Evolutionary conservation across 805 yeast species (phyloP).

Genomic region (Limtongia smithiae): DNA sequence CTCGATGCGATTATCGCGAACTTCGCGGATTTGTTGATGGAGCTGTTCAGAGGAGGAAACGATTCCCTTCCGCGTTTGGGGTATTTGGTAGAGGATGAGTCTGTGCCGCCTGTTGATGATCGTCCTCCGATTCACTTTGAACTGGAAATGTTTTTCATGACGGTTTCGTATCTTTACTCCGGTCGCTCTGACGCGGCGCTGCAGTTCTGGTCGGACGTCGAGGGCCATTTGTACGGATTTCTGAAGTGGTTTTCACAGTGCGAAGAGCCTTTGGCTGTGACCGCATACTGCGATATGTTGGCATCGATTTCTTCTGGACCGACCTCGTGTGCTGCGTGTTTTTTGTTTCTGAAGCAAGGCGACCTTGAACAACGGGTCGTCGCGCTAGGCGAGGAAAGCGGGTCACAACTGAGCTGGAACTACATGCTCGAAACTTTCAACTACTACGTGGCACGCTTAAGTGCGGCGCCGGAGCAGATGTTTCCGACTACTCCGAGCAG

Average conservation of each 20-base stretch:
- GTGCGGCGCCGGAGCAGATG: constrained; percentile 14
- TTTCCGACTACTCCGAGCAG: constrained; percentile 14
- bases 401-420: constrained; percentile 50
- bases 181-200: constrained; percentile 56
- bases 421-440: constrained; percentile 52
- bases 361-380: background rate
- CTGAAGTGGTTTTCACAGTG: constrained; percentile 83
- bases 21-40: constrained; percentile 41
- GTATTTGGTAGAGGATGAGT: constrained; percentile 36
- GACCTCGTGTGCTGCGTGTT: constrained; percentile 50
- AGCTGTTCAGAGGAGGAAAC: constrained; percentile 42
- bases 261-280: constrained; percentile 67
- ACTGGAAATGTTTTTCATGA: constrained; percentile 77
- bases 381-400: constrained; percentile 5
- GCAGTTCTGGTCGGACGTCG: constrained; percentile 64
- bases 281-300: constrained; percentile 75
- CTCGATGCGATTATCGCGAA: constrained; percentile 36
- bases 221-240: constrained; percentile 70
- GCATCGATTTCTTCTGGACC: constrained; percentile 68
- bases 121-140: constrained; percentile 49
- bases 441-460: constrained; percentile 49
- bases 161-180: constrained; percentile 65
- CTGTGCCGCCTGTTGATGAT: constrained; percentile 9
- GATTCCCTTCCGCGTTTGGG: constrained; percentile 28
- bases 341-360: constrained; percentile 42